Percentiles rank a stretch among this genome's conserved stretches.
phyloP scores from a whole-genome alignment of 1,139 yeast species.

The Geotrichum reessii region DNA sequence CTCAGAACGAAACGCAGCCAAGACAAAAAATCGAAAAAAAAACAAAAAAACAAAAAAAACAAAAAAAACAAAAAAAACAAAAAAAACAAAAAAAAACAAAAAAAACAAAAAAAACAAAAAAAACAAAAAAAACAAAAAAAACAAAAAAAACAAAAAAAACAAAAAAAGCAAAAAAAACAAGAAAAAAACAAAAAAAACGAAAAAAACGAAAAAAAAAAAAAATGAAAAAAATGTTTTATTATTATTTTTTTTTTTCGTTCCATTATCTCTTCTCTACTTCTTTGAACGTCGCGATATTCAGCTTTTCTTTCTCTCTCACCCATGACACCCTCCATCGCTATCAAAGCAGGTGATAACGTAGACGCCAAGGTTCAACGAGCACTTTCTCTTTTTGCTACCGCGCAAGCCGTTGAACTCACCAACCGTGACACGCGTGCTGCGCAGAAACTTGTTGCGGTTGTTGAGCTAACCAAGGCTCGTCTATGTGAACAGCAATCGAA shows the following conservation, averaged over 20 bases:
- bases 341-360: constrained; percentile 23
- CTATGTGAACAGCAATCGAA: neutral
- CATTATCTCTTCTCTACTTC: too few species aligned
- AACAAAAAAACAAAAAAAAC: neutral
- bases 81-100: neutral
- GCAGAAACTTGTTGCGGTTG: constrained; percentile 1
- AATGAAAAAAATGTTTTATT: neutral
- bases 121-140: neutral
- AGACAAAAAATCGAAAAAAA: neutral
- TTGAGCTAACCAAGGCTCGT: neutral
- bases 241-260: neutral
- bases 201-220: neutral
- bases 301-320: too few species aligned
- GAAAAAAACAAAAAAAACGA: too few species aligned
- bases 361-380: neutral
- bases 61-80: neutral
- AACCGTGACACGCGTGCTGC: neutral
- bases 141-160: neutral
- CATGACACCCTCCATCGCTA: neutral
- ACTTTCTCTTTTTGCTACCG: neutral
- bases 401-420: neutral
- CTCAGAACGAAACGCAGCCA: neutral
- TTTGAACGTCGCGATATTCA: too few species aligned
- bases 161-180: neutral
- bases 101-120: neutral